Percentiles rank a stretch among this genome's conserved stretches.
Evolutionary conservation across 1,284 basidiomycete genomes (phyloP).

Genomic region (Leccinum proliferum): DNA sequence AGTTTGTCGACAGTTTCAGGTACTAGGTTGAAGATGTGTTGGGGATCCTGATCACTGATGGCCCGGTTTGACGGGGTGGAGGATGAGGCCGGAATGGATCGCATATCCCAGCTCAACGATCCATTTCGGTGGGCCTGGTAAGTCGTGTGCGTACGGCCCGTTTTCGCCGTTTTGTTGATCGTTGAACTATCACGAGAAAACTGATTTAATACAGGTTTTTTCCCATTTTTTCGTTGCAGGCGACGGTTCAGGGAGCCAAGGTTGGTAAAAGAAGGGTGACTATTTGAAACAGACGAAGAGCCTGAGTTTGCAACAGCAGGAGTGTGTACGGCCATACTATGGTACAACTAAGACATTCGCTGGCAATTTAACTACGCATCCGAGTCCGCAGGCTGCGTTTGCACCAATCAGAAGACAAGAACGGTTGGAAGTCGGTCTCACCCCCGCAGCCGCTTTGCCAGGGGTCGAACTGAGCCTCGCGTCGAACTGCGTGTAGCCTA

Average conservation of each 20-base stretch:
- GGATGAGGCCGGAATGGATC: neutral
- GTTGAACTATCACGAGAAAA: neutral
- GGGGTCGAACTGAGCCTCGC: neutral
- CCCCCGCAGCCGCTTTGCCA: neutral
- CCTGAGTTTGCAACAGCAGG: neutral
- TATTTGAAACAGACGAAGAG: neutral
- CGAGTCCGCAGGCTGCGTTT: neutral
- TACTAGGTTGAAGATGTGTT: neutral
- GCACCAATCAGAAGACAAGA: neutral
- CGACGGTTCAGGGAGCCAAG: neutral
- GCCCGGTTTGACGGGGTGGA: neutral
- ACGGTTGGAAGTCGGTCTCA: neutral
- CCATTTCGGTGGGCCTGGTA: neutral
- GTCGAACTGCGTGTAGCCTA: neutral
- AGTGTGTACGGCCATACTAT: neutral
- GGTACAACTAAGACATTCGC: too few relatives aligned
- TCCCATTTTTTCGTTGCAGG: neutral
- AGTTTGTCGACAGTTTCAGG: neutral
- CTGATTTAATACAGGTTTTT: neutral
- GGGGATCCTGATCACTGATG: neutral
- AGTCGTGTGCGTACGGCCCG: neutral
- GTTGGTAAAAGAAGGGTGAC: neutral
- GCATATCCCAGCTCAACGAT: neutral
- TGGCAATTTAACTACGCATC: neutral
- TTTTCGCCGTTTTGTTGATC: neutral